These are phyloP conservation scores for Cercophora scortea DNA, from an alignment of 495 filamentous ascomycete genomes.

Conservation along the genomic window DNA sequence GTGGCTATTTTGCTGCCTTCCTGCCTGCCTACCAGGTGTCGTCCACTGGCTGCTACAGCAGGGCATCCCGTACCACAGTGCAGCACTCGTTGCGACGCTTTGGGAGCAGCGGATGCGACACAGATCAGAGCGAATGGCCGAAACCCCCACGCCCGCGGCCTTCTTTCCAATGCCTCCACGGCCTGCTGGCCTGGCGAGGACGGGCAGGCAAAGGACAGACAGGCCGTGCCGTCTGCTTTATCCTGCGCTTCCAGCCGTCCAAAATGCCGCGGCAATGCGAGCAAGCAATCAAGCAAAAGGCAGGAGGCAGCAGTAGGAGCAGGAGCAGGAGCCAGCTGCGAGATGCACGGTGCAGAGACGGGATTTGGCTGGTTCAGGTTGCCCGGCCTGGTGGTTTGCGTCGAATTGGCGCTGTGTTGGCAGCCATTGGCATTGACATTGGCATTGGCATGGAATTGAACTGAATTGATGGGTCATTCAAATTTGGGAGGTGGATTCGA, in stretches of 20 bases:
- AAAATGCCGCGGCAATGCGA: slow-evolving; percentile 13
- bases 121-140: not conserved
- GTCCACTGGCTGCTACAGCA: too few relatives aligned
- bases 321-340: not conserved
- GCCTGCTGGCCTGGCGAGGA: not conserved
- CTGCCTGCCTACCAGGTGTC: not conserved
- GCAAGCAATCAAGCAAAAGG: not conserved
- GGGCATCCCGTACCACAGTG: too few relatives aligned
- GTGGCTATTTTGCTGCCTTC: not conserved
- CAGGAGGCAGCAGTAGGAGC: not conserved
- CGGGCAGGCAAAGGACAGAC: not conserved
- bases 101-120: not conserved
- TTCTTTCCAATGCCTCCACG: slow-evolving; percentile 5
- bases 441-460: too few relatives aligned
- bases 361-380: too few relatives aligned
- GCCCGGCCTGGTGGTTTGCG: too few relatives aligned
- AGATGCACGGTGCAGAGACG: too few relatives aligned
- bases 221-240: slow-evolving; percentile 12
- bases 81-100: not conserved
- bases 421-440: too few relatives aligned
- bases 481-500: too few relatives aligned
- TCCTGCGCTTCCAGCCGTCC: slow-evolving; percentile 11
- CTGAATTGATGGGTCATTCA: too few relatives aligned
- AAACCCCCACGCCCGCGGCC: slow-evolving; percentile 12
- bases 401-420: too few relatives aligned